Base-by-base conservation (phyloP, 2,329 filamentous ascomycete species). In the Arachnomyces sp. region DNA sequence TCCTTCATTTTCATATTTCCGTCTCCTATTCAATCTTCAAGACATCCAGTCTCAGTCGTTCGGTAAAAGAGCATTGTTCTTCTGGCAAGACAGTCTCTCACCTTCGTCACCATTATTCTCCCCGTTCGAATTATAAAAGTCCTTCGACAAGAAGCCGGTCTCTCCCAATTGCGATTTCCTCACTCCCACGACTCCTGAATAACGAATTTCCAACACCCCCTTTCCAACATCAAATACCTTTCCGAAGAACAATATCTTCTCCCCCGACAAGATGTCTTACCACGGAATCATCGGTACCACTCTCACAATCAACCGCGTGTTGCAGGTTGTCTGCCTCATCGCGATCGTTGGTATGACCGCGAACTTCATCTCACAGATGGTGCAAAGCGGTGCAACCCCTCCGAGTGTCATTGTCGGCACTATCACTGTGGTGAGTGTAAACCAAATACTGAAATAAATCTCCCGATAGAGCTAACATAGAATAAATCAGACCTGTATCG, bases 341-440 rank as follows among this genome's bases (percentile, higher is more conserved):
- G 71, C 80, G 43, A 79, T 92, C 49, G 82, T 94, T 49, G 86
- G 87, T 34, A 77, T 94, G 60, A 79, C 79, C 1, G 77, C 82
- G 54, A 87, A 89, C 63, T 93, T 94, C 63, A 81, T 94, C 54
- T 73, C 79, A 16, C 74, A 84, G 51, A 87, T 93, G 58, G 77
- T 86, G 33, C 67, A 71, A 32, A 74, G 71, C 15, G 73, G 80
- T 47, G 74, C 81, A 40, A 71, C 75, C 20, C 78, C 83, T 0
- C 84, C 87, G 0, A 69, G 76, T 38, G 78, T 88, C 34, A 71
- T 95, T 15, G 76, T 94, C 20, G 86, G 80, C 20, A 87, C 85
- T 2, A 72, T 94, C 47, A 77, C 77, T 45, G 77, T 94, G 49
- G 88, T 94, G 75, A 56, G 84, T 76, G 16, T 13, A 14, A 16